These are phyloP conservation scores for Benincasa hispida DNA, from an alignment of 306 rosid species.

Conservation along the genomic window DNA sequence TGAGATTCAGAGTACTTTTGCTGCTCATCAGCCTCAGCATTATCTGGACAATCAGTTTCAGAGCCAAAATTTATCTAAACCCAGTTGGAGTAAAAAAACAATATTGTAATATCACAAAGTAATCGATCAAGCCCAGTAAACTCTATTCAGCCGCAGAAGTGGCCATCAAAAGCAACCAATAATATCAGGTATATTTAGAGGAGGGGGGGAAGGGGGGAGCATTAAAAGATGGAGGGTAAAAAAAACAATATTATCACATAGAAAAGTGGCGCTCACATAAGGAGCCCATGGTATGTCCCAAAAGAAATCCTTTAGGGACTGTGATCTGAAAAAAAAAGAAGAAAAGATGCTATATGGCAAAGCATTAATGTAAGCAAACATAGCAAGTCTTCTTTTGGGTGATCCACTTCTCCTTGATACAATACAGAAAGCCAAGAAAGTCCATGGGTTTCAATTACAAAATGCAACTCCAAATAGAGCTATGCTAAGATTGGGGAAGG, in stretches of 20 bases:
- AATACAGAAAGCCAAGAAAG: neutral
- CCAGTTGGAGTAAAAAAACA: neutral
- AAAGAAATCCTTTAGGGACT: neutral
- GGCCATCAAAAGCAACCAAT: neutral
- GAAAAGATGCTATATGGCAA: neutral
- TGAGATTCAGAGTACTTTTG: constrained; percentile 44
- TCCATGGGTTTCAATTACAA: neutral
- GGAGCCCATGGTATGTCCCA: neutral
- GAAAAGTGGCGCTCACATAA: neutral
- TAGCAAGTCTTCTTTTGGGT: neutral
- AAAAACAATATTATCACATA: neutral
- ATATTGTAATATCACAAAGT: constrained; percentile 1
- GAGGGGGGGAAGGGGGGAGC: too few species aligned
- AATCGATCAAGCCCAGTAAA: neutral
- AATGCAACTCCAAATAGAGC: neutral
- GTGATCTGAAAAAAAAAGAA: neutral
- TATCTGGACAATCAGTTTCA: constrained; percentile 41
- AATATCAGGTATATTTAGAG: neutral
- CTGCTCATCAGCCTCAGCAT: constrained; percentile 46
- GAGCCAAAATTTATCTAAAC: constrained; percentile 8
- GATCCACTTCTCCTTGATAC: neutral
- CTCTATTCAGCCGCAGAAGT: neutral
- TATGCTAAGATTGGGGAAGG: neutral
- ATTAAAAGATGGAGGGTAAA: neutral
- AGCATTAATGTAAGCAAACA: neutral